Evolutionary conservation across 306 rosid species (phyloP), one percentile per base, ranked within the genome.

Genomic region (Ceratonia siliqua): DNA sequence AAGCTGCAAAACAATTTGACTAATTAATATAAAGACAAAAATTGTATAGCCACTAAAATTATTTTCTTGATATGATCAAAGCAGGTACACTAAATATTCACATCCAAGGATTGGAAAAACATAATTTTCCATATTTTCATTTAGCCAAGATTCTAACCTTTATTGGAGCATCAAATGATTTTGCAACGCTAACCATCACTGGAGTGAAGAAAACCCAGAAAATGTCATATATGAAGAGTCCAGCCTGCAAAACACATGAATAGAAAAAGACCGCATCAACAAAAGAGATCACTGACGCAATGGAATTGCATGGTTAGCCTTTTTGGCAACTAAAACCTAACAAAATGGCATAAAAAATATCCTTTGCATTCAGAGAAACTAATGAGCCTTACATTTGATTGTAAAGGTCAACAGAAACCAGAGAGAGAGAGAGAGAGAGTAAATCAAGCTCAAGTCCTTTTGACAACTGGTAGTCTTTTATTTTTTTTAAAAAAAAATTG

Each of bases 191-290:
- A 68, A 91, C 96, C 96, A 91, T 91, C 77, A 91, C 96, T 6
- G 96, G 96, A 20, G 94, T 91, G 79, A 91, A 91, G 90, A 91
- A 91, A 64, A 91, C 92, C 96, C 96, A 91, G 91, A 92, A 92
- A 71, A 92, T 90, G 83, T 92, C 94, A 33, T 92, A 92, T 14
- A 92, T 86, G 56, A 92, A 90, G 28, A 92, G 94, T 39, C 98
- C 96, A 65, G 84, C 90, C 96, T 88, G 84, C 70, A 74, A 52
- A 27, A 35, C 63, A 77, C 18, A 66, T 18, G 63, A 68, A 52
- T 6, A 39, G 30, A 18, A 62, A 85, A 54, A 62, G 43, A 62
- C 43, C 42, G 52, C 6, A 67, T 69, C 50, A 55, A 67, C 30
- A 41, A 55, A 25, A 9, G 2, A 75, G 15, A 38, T 36, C 14